Base-by-base conservation (phyloP, 345 rosid genomes). In the Raphanus raphanistrum region DNA sequence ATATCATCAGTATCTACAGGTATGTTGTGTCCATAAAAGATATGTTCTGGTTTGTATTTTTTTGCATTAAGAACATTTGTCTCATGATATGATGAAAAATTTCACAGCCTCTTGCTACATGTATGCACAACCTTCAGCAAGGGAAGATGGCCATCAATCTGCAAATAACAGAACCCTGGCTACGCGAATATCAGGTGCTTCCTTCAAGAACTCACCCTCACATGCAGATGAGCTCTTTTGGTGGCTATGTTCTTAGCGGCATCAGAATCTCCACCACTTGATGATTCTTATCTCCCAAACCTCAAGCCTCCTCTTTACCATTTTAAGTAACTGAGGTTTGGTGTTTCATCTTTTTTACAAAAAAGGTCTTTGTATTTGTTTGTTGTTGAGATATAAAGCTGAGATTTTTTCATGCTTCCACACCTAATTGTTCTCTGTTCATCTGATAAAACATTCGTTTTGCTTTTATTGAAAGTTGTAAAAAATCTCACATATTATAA, bases 141-240 rank as follows among this genome's bases (percentile, higher is more conserved):
- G 87, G 76, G 64, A 95, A 91, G 80, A 84, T 91, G 98, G 96
- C 97, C 8, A 88, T 92, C 27, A 88, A 88, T 29, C 74, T 91
- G 79, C 98, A 95, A 76, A 88, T 95, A 76, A 87, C 98, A 36
- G 99, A 95, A 87, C 94, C 98, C 28, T 95, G 97, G 98, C 80
- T 95, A 70, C 97, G 96, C 1, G 98, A 95, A 81, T 91, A 89
- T 84, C 96, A 91, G 94, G 97, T 94, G 68, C 95, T 92, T 78
- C 97, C 95, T 3, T 92, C 90, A 4, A 92, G 98, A 85, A 88
- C 97, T 57, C 98, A 94, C 77, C 98, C 97, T 26, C 87, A 82
- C 79, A 89, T 92, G 98, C 97, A 89, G 78, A 92, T 94, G 97
- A 90, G 88, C 74, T 86, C 92, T 29, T 85, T 81, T 48, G 95